Evolutionary conservation across 176 grass and related monocot species (phyloP), one percentile per base, ranked within the genome.

Genomic region (Alopecurus myosuroides): DNA sequence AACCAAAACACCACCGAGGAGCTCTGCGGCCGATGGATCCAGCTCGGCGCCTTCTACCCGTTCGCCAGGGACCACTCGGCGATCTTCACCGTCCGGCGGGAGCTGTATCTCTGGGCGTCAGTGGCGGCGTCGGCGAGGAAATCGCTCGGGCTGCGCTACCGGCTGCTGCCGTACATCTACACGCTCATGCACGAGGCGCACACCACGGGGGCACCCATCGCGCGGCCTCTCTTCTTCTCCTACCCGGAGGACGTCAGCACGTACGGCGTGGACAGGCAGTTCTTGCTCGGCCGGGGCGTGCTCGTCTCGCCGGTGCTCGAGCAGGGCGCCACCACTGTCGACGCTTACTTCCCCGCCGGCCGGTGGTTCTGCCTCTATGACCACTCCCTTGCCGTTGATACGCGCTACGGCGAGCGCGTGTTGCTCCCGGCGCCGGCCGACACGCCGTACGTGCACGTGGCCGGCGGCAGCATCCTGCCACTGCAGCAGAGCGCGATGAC

Each of bases 41-140:
- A 97, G 88, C 73, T 97, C 9, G 95, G 95, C 3, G 95, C 95
- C 18, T 97, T 97, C 90, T 98, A 94, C 82, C 95, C 95, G 1
- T 98, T 94, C 74, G 23, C 95, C 31, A 91, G 95, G 88, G 92
- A 93, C 23, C 95, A 98, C 50, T 94, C 92, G 30, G 74, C 69
- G 7, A 90, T 74, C 17, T 5, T 10, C 30, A 88, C 88, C 11
- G 29, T 76, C 31, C 84, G 88, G 13, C 90, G 74, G 9, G 95
- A 98, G 88, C 88, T 88, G 2, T 98, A 94, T 35, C 44, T 94
- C 7, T 93, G 92, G 95, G 88, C 76, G 13, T 86, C 92, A 12
- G 95, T 98, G 36, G 71, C 92, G 18, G 36, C 25, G 15, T 86
- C 95, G 10, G 92, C 92, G 33, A 85, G 76, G 78, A 98, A 93